Percentiles rank a stretch among this genome's conserved stretches.
phyloP scores from a whole-genome alignment of 768 basidiomycete genomes.

The Atractiella rhizophila region DNA sequence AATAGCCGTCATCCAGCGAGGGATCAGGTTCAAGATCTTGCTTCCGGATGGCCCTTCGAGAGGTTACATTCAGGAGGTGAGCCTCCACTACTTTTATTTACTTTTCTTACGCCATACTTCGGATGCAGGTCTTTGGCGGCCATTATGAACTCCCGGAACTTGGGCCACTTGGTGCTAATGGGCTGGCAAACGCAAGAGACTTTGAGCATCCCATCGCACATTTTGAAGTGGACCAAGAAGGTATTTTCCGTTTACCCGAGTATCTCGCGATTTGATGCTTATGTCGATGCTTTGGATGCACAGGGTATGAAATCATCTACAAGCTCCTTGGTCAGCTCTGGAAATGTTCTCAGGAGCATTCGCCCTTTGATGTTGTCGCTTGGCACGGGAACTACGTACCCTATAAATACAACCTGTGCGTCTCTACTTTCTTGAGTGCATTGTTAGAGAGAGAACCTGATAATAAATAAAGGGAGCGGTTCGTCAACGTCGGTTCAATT shows the following conservation, averaged over 20 bases:
- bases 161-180: conserved; percentile 39
- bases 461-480: conserved; percentile 3
- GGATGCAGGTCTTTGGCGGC: conserved; percentile 38
- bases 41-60: conserved; percentile 27
- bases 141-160: conserved; percentile 41
- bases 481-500: conserved; percentile 33
- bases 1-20: conserved; percentile 38
- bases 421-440: conserved; percentile 24
- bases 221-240: conserved; percentile 39
- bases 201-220: conserved; percentile 39
- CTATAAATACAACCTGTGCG: conserved; percentile 40
- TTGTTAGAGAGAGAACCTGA: not conserved
- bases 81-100: not conserved
- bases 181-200: conserved; percentile 40
- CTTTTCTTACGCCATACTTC: conserved; percentile 22
- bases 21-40: conserved; percentile 38
- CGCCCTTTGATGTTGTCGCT: conserved; percentile 47
- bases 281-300: not conserved
- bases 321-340: conserved; percentile 20
- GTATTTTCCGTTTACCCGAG: conserved; percentile 32
- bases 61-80: conserved; percentile 23
- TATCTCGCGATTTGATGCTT: not conserved
- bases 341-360: conserved; percentile 11
- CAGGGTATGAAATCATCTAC: conserved; percentile 30
- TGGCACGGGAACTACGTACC: conserved; percentile 37